Evolutionary conservation across 805 yeast species (phyloP).

Genomic region (Teunomyces stri): DNA sequence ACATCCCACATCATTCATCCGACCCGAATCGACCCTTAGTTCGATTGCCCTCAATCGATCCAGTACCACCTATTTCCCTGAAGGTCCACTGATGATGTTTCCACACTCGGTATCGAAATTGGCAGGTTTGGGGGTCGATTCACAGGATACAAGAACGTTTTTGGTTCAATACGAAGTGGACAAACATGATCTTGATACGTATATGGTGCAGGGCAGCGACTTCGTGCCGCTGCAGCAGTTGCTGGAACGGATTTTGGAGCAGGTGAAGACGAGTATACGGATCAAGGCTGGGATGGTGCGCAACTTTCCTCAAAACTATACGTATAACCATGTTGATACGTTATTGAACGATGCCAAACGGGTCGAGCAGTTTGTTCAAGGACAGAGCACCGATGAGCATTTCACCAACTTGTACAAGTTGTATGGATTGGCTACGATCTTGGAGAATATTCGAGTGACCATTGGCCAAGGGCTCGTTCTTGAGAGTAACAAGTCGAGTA

Average conservation of each 20-base stretch:
- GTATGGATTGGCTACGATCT: constrained; percentile 22
- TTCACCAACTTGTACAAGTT: constrained; percentile 26
- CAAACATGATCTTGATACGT: constrained; percentile 17
- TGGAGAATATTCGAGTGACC: constrained; percentile 21
- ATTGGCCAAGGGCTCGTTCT: constrained; percentile 22
- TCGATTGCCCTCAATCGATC: constrained; percentile 60
- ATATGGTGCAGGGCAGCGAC: constrained; percentile 10
- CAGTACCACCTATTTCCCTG: constrained; percentile 73
- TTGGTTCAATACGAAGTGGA: constrained; percentile 31
- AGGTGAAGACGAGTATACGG: constrained; percentile 15
- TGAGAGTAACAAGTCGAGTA: constrained; percentile 12
- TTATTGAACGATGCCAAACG: constrained; percentile 35
- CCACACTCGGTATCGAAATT: constrained; percentile 53
- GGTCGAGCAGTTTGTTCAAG: constrained; percentile 8
- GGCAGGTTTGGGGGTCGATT: constrained; percentile 51
- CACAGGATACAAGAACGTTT: constrained; percentile 41
- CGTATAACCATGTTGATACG: constrained; percentile 63
- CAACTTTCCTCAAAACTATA: constrained; percentile 40
- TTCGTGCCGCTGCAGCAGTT: constrained; percentile 5
- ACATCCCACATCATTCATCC: constrained; percentile 73
- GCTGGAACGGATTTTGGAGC: not conserved
- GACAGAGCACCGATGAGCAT: constrained; percentile 15
- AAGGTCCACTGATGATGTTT: constrained; percentile 63
- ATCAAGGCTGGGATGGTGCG: constrained; percentile 24
- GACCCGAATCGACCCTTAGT: constrained; percentile 39